Base-by-base conservation (phyloP, 805 yeast species). In the Monosporozyma yasuniensis region DNA sequence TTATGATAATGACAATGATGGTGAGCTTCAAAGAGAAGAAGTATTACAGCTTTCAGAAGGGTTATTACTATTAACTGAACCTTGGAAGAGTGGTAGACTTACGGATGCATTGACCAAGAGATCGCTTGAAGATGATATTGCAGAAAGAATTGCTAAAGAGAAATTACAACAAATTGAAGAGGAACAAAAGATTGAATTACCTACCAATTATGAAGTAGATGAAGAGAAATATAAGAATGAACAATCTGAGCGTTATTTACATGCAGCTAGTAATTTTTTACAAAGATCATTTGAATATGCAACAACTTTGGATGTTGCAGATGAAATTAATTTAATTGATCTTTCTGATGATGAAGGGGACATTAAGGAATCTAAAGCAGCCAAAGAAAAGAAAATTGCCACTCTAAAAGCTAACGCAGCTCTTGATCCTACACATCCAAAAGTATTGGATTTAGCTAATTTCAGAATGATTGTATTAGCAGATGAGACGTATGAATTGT, bases 381-480 rank as follows among this genome's bases (percentile, higher is more conserved):
- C 50, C 1, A 57, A 56, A 14, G 58, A 54, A 38, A 66, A 61
- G 54, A 61, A 58, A 43, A 54, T 57, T 44, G 60, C 59, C n/a
- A 61, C 66, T 19, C 53, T 78, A 42, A 73, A 73, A 25, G 88
- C 87, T 46, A 88, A 89, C 61, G 87, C 80, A 4, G 96, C 96
- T 0, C 69, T 88, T 37, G 87, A 88, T 61, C 96, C 96, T 3
- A 74, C 77, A 30, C 78, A 82, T 30, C 95, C 96, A 1, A 80
- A 83, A 9, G 79, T 71, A 51, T 74, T 90, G 47, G 86, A 84
- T 48, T 70, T 88, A 16, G 87, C 98, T 0, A 89, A 96, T 0
- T 91, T 91, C 69, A 73, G 98, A 54, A 91, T 91, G 99, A 95
- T 93, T 1, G 71, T 93, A 5, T 71, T 91, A 5, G 97, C 98